phyloP scores from a whole-genome alignment of 352 stramenopile species.

The Phytophthora pisi region DNA sequence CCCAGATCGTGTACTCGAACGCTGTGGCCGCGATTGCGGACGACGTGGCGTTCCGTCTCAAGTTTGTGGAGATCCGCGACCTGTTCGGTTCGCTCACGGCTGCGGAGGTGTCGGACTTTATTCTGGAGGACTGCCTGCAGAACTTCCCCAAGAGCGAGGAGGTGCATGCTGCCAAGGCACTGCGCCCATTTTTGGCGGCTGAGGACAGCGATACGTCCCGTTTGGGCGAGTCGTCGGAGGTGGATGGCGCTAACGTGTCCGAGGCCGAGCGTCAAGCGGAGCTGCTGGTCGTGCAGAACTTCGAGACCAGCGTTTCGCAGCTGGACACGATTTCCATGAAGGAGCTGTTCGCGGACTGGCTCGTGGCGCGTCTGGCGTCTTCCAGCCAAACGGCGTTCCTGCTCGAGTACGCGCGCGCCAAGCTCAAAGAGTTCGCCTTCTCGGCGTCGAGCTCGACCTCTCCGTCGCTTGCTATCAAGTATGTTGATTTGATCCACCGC shows the following conservation, averaged over 20 bases:
- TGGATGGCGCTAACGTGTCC: constrained; percentile 24
- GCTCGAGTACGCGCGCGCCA: constrained; percentile 58
- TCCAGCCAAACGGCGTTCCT: constrained; percentile 48
- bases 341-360: constrained; percentile 70
- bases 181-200: constrained; percentile 52
- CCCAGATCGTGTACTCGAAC: constrained; percentile 84
- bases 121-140: constrained; percentile 63
- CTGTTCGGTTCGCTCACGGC: constrained; percentile 69
- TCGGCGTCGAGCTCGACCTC: constrained; percentile 21
- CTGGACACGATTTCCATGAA: constrained; percentile 58
- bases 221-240: constrained; percentile 21
- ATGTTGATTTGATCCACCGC: constrained; percentile 77
- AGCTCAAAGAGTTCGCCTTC: constrained; percentile 59
- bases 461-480: constrained; percentile 51
- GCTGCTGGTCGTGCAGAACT: constrained; percentile 50
- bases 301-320: constrained; percentile 60
- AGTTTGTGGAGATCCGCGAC: constrained; percentile 81
- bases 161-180: constrained; percentile 57
- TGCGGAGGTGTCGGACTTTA: constrained; percentile 69
- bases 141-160: constrained; percentile 65
- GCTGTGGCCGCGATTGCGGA: constrained; percentile 63
- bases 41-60: constrained; percentile 72
- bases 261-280: constrained; percentile 55
- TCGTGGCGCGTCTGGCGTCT: constrained; percentile 59
- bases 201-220: constrained; percentile 12